Percentiles rank a stretch among this genome's conserved stretches.
phyloP scores from a whole-genome alignment of 1,139 yeast genomes.

The Hansenula sp. region DNA sequence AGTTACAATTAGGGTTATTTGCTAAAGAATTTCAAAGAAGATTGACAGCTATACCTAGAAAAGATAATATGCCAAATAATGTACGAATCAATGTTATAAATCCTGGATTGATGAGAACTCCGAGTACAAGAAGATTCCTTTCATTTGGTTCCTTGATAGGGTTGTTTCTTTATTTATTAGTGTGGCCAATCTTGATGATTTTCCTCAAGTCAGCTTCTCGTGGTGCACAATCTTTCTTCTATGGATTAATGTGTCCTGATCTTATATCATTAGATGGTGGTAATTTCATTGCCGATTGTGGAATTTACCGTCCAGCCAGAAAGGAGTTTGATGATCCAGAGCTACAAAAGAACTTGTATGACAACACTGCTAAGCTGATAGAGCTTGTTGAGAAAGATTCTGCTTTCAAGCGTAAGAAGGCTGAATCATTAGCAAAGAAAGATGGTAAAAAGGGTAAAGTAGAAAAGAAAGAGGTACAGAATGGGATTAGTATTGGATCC shows the following conservation, averaged over 20 bases:
- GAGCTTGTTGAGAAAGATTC: slow-evolving; percentile 60
- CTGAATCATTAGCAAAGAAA: slow-evolving; percentile 20
- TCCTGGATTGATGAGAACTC: slow-evolving; percentile 89
- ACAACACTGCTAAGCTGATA: slow-evolving; percentile 54
- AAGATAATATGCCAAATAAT: slow-evolving; percentile 63
- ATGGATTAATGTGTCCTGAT: slow-evolving; percentile 70
- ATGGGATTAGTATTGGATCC: slow-evolving; percentile 1
- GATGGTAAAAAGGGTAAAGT: not conserved
- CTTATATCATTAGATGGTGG: slow-evolving; percentile 60
- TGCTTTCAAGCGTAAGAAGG: slow-evolving; percentile 56
- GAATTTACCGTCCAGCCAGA: slow-evolving; percentile 52
- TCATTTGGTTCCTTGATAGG: slow-evolving; percentile 78
- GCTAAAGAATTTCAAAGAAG: slow-evolving; percentile 72
- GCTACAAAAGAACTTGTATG: slow-evolving; percentile 59
- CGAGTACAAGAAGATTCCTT: slow-evolving; percentile 73
- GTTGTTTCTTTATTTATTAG: slow-evolving; percentile 54
- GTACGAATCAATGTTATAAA: slow-evolving; percentile 75
- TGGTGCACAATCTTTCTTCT: slow-evolving; percentile 78
- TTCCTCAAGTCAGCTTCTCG: slow-evolving; percentile 67
- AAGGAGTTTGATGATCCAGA: slow-evolving; percentile 58
- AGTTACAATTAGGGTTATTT: slow-evolving; percentile 68
- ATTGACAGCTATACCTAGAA: slow-evolving; percentile 35
- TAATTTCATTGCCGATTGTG: slow-evolving; percentile 68
- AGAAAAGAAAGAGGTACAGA: not conserved
- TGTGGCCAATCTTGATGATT: slow-evolving; percentile 82